Percentiles rank a stretch among this genome's conserved stretches.
These are phyloP conservation scores for Zymoseptoria pseudotritici DNA, from an alignment of 2,329 filamentous ascomycete species.

Conservation along the genomic window DNA sequence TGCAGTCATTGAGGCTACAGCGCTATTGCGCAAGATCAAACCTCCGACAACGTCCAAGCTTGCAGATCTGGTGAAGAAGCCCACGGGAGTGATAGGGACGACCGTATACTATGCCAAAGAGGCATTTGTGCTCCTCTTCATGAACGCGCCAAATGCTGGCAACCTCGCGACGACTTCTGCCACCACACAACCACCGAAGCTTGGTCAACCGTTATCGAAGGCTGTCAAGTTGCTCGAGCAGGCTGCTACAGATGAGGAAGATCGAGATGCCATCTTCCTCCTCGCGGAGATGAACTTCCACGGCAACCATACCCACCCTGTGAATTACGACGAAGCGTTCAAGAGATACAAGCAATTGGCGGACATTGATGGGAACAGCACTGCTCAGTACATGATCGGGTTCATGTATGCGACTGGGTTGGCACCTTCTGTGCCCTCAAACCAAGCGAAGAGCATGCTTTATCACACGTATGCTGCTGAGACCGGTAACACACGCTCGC, in stretches of 20 bases:
- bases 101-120: conserved; percentile 55
- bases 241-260: conserved; percentile 44
- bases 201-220: conserved; percentile 46
- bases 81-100: conserved; percentile 51
- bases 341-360: conserved; percentile 74
- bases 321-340: conserved; percentile 73
- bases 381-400: conserved; percentile 90
- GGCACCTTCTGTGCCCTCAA: conserved; percentile 67
- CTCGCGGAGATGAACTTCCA: conserved; percentile 95
- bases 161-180: conserved; percentile 33
- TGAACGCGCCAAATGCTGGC: conserved; percentile 51
- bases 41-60: conserved; percentile 35
- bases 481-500: conserved; percentile 71
- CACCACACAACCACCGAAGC: conserved; percentile 33
- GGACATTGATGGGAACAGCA: conserved; percentile 70
- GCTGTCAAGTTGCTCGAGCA: conserved; percentile 53
- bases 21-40: conserved; percentile 36
- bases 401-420: conserved; percentile 94
- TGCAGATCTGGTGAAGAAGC: conserved; percentile 38
- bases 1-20: conserved; percentile 33
- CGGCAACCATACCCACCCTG: conserved; percentile 83
- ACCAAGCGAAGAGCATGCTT: conserved; percentile 85
- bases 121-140: conserved; percentile 56
- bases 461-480: conserved; percentile 93
- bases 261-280: conserved; percentile 79